These are phyloP conservation scores for Marasmius fiardii DNA, from an alignment of 1,284 basidiomycete genomes.

Conservation along the genomic window DNA sequence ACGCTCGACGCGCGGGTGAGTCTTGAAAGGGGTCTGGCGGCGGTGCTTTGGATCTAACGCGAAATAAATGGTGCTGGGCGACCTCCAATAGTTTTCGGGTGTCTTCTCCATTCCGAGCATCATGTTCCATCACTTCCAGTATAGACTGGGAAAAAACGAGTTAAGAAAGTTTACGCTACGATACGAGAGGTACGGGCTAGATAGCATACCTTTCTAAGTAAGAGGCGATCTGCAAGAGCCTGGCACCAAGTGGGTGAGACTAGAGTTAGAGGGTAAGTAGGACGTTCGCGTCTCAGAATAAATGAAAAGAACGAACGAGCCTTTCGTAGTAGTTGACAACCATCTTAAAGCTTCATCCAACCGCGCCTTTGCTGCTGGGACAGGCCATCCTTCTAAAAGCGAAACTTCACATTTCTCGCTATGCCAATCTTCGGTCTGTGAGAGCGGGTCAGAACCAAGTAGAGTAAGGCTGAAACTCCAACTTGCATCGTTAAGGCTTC, in stretches of 20 bases:
- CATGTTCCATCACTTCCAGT: constrained; percentile 48
- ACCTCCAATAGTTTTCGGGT: constrained; percentile 34
- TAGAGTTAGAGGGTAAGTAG: constrained; percentile 16
- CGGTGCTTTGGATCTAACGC: constrained; percentile 34
- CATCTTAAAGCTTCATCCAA: constrained; percentile 61
- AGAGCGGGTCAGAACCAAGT: constrained; percentile 11
- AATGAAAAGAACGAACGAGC: constrained; percentile 24
- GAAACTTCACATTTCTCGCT: constrained; percentile 83
- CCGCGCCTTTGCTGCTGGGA: constrained; percentile 51
- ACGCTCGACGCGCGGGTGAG: constrained; percentile 53
- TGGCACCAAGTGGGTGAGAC: constrained; percentile 42
- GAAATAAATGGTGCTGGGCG: constrained; percentile 40
- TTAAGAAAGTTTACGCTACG: constrained; percentile 10
- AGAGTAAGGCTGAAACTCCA: neutral
- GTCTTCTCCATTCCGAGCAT: constrained; percentile 27
- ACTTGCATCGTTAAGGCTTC: constrained; percentile 75
- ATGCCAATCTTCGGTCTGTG: constrained; percentile 83
- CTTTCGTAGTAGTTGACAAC: constrained; percentile 40
- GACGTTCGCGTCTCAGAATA: neutral
- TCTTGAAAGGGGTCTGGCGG: constrained; percentile 32
- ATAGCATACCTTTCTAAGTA: constrained; percentile 51
- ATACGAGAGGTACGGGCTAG: neutral
- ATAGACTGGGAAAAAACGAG: constrained; percentile 31
- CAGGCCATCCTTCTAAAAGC: constrained; percentile 68
- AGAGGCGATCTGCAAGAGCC: constrained; percentile 49